Conservation (phyloP, 495 filamentous ascomycete genomes). For the Chaetomium fimeti region DNA sequence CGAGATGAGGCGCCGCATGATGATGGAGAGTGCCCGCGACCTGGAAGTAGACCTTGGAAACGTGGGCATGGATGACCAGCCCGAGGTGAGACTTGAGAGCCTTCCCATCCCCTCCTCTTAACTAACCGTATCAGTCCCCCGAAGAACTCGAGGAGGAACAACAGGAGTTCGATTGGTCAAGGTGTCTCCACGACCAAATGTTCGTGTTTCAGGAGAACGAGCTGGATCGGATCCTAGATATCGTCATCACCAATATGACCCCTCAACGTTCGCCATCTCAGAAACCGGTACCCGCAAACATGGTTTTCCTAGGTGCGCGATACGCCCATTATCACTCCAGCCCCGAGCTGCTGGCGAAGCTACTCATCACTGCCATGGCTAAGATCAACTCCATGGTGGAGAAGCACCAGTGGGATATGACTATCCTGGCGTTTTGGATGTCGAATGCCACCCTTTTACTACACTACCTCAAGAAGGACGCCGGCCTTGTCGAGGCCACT, state of each 20-base stretch:
- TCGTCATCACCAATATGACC: slow-evolving; percentile 97
- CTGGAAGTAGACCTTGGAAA: slow-evolving; percentile 96
- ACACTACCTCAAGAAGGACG: slow-evolving; percentile 95
- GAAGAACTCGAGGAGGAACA: slow-evolving; percentile 86
- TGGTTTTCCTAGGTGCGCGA: slow-evolving; percentile 90
- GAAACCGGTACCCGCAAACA: slow-evolving; percentile 95
- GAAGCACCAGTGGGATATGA: slow-evolving; percentile 98
- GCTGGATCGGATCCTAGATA: slow-evolving; percentile 82
- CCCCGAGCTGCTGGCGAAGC: slow-evolving; percentile 72
- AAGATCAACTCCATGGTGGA: slow-evolving; percentile 97
- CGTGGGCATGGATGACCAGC: slow-evolving; percentile 91
- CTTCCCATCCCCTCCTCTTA: background rate
- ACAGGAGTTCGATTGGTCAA: slow-evolving; percentile 96
- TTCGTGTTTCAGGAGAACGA: slow-evolving; percentile 98
- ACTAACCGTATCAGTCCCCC: slow-evolving; percentile 53
- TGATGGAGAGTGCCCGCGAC: slow-evolving; percentile 99
- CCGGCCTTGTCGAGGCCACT: slow-evolving; percentile 75
- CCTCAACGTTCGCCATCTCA: slow-evolving; percentile 92
- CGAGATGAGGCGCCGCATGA: slow-evolving; percentile 93
- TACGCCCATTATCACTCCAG: slow-evolving; percentile 97
- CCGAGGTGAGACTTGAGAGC: slow-evolving; percentile 58
- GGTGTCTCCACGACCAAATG: slow-evolving; percentile 97
- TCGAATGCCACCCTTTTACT: slow-evolving; percentile 93
- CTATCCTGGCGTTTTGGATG: slow-evolving; percentile 96
- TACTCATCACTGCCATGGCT: slow-evolving; percentile 84